Base-by-base conservation (phyloP, 805 yeast genomes). In the Suhomyces faveliae region DNA sequence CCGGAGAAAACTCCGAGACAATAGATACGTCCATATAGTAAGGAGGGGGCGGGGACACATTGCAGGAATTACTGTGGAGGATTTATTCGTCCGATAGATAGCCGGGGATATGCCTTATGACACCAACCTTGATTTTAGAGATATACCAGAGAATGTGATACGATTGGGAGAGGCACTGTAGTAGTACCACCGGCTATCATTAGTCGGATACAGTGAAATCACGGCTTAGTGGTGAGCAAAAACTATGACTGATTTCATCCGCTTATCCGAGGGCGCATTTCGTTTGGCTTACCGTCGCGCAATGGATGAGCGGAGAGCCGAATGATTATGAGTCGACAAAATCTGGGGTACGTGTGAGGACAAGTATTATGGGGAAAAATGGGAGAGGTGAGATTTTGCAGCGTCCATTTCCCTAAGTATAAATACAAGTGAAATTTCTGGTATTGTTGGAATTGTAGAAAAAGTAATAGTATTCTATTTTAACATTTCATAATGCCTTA, bases 401-500 rank as follows among this genome's bases (percentile, higher is more conserved):
- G 23, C 43, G 22, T 25, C 20, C 12, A 15, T n/a, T 33, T 33
- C 33, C 21, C 9, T 15, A n/a, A 17, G 43, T 40, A 40, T 40
- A 24, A 24, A 40, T 40, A 40, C 33, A 15, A 24, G 43, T 15
- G 43, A 21, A 19, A 40, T 25, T 24, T 19, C 17, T 10, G 27
- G 11, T 9, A 17, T 12, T 2, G 12, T 21, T 8, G 41, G 9
- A 5, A 38, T 20, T 15, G n/a, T 23, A 38, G 13, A 19, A 38
- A 20, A 40, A 40, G 9, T 17, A 37, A 15, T 21, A 12, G 8
- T 37, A 37, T 37, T 2, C 5, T 12, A 37, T 13, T 35, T 12
- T 17, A 49, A 47, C 30, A 30, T 35, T 23, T 12, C 46, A 57
- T 23, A 17, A 73, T 73, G 77, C 79, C 79, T 53, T 83, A 80